Base-by-base conservation (phyloP, 2,329 filamentous ascomycete species). In the Epichloe scottii region DNA sequence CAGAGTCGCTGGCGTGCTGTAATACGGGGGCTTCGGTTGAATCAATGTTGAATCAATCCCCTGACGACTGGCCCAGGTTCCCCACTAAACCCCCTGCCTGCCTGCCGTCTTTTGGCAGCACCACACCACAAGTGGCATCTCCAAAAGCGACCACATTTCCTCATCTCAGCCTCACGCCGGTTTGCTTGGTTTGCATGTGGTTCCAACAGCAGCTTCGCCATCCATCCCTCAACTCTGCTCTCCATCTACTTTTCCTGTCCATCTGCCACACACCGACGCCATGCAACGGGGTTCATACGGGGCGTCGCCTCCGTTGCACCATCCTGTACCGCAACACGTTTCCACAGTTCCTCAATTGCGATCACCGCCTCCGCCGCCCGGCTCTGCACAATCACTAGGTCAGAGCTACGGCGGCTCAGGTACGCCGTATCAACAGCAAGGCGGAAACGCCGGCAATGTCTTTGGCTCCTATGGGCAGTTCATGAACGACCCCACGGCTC, bases 261-360 rank as follows among this genome's bases (percentile, higher is more conserved):
- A 30, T 30, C 30, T 30, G 30, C 3, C 26, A 30, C 8, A 46
- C 46, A 30, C 4, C 42, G 10, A 30, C 53, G 54, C 65, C 55
- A 96, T 96, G 91, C 91, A 96, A 72, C 86, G 89, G 67, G 77
- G 84, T 65, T 76, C 81, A 50, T 95, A 93, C 72, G 81, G 82
- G 68, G 87, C 90, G 64, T 95, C 89, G 65, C 91, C 90, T 66
- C 90, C 91, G 58, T 82, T 97, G 60, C 93, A 97, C 70, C 93
- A 97, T 67, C 93, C 93, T 53, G 89, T 97, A 53, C 93, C 93
- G 55, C 93, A 98, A 70, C 93, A 98, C 76, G 91, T 97, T 62
- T 97, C 93, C 64, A 95, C 90, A 53, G 93, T 98, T 47, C 93
- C 93, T 43, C 93, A 97, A 72, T 82, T 98, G 67, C 84, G 94